Evolutionary conservation across 164 flowering plant genomes (phyloP).

Genomic region (Chloranthus sessilifolius): DNA sequence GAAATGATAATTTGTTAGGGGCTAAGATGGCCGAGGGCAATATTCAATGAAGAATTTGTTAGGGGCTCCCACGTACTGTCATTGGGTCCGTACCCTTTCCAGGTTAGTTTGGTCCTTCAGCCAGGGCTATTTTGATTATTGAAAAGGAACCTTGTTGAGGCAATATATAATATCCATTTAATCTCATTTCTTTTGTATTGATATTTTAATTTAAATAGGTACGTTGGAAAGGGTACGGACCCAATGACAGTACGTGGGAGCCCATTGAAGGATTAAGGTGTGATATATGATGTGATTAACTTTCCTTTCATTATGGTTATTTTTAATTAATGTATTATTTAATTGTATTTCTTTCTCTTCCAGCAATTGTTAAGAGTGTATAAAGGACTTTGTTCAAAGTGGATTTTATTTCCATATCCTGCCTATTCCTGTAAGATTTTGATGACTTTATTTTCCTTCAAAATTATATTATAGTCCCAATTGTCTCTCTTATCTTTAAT

Average conservation of each 20-base stretch:
- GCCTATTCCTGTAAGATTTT: conserved; percentile 63
- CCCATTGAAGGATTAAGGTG: conserved; percentile 56
- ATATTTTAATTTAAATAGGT: conserved; percentile 41
- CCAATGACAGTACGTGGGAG: conserved; percentile 61
- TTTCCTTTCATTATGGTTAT: background rate
- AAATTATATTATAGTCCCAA: too few species aligned
- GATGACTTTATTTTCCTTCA: background rate
- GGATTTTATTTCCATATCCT: conserved; percentile 45
- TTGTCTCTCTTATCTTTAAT: too few species aligned
- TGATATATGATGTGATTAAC: background rate
- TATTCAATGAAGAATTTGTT: too few species aligned
- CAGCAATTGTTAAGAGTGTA: conserved; percentile 46
- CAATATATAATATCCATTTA: too few species aligned
- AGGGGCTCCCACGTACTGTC: conserved; percentile 74
- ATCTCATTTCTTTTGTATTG: too few species aligned
- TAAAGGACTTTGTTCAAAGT: conserved; percentile 41
- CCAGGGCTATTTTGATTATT: too few species aligned
- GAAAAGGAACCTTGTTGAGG: too few species aligned
- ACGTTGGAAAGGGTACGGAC: conserved; percentile 62
- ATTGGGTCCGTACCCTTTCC: conserved; percentile 58
- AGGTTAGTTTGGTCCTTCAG: too few species aligned
- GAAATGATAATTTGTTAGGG: too few species aligned
- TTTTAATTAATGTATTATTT: background rate
- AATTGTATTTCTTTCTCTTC: background rate
- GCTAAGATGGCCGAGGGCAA: too few species aligned